Evolutionary conservation across 768 basidiomycete species (phyloP), one percentile per base, ranked within the genome.

Genomic region (Hericium rajendrae): DNA sequence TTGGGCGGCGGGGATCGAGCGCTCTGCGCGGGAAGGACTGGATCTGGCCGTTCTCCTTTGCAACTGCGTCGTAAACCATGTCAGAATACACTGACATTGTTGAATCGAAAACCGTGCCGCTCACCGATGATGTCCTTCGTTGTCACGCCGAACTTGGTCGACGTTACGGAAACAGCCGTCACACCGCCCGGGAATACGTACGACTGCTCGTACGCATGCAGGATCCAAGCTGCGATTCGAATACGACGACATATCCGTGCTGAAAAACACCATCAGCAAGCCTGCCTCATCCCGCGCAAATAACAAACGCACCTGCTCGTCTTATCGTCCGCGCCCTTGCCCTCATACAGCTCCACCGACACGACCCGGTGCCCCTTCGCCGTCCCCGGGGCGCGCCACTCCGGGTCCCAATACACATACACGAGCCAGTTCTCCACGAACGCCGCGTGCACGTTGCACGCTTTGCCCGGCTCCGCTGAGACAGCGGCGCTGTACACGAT

Each of bases 391-490:
- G 76, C 76, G 38, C 66, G 71, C 46, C 72, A 69, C 20, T 81
- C 77, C 12, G 75, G 78, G 53, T 91, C 86, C 66, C 84, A 92
- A 67, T 90, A 94, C 57, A 86, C 78, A 71, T 93, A 95, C 8
- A 93, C 86, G 48, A 98, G 68, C 94, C 94, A 97, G 68, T 98
- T 97, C 72, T 97, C 94, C 22, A 79, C 77, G 55, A 98, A 72
- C 2, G 74, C 71, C 18, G 83, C 81, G 62, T 86, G 80, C 16
- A 95, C 72, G 61, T 86, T 80, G 68, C 91, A 90, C 6, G 65
- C 55, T 53, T 73, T 68, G 9, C 57, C 72, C 54, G 59, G 66
- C 20, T 67, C 65, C 2, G 73, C 66, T 12, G 83, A 80, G 8
- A 94, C 66, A 32, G 74, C 72, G 2, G 78, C 76, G 43, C 81